These are phyloP conservation scores for Aquanectria penicillioides DNA, from an alignment of 2,329 filamentous ascomycete genomes.

Conservation along the genomic window DNA sequence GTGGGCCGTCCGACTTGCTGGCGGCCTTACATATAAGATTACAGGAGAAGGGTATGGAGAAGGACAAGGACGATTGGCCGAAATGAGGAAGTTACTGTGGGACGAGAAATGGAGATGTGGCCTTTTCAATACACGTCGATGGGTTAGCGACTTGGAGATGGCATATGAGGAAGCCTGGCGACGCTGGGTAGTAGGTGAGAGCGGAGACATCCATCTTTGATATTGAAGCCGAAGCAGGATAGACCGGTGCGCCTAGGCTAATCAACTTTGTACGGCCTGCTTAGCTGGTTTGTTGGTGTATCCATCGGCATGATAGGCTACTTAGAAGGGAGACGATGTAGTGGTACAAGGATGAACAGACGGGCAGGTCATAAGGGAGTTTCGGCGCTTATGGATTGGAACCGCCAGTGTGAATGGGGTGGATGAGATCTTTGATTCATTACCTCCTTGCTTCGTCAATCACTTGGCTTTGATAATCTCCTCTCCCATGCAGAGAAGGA, in stretches of 20 bases:
- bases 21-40: conserved; percentile 67
- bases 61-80: conserved; percentile 75
- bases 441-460: not conserved
- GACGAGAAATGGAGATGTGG: conserved; percentile 85
- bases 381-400: conserved; percentile 4
- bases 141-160: conserved; percentile 88
- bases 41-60: conserved; percentile 58
- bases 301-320: not conserved
- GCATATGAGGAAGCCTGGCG: conserved; percentile 91
- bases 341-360: too few relatives aligned
- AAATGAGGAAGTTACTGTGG: conserved; percentile 85
- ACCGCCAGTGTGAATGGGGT: not conserved
- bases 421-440: conserved; percentile 7
- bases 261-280: too few relatives aligned
- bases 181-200: conserved; percentile 84
- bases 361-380: too few relatives aligned
- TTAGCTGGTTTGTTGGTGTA: too few relatives aligned
- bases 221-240: not conserved
- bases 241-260: not conserved
- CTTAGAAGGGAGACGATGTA: too few relatives aligned
- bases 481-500: conserved; percentile 7
- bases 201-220: conserved; percentile 90
- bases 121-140: conserved; percentile 89
- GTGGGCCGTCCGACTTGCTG: conserved; percentile 75
- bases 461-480: not conserved